Evolutionary conservation across 1,139 yeast species (phyloP).

Genomic region (Sporopachydermia cereana): DNA sequence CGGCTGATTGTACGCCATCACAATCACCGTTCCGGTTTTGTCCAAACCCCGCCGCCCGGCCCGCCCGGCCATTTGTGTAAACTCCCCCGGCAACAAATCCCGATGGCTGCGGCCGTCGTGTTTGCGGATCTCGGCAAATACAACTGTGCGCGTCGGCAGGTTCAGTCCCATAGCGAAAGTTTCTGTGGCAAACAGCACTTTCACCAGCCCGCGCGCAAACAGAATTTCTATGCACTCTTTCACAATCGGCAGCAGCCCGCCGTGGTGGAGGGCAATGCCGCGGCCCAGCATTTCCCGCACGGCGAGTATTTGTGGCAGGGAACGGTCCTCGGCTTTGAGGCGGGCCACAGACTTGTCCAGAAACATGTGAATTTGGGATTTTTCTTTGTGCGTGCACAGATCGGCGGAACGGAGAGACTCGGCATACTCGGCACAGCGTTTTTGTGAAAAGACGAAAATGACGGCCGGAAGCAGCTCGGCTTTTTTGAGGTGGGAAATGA

Average conservation of each 20-base stretch:
- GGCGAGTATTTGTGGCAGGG: constrained; percentile 78
- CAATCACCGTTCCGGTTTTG: constrained; percentile 88
- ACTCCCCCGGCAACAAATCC: constrained; percentile 84
- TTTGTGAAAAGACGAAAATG: constrained; percentile 84
- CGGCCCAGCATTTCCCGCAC: constrained; percentile 74
- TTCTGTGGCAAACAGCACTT: constrained; percentile 92
- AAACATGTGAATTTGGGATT: constrained; percentile 86
- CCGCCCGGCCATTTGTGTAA: constrained; percentile 98
- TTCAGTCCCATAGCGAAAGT: constrained; percentile 98
- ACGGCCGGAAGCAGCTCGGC: constrained; percentile 79
- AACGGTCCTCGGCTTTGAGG: constrained; percentile 83
- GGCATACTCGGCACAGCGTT: constrained; percentile 88
- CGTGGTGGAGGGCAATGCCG: constrained; percentile 96
- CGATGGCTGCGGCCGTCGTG: constrained; percentile 85
- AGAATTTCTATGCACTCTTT: constrained; percentile 91
- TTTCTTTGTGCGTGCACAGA: constrained; percentile 72
- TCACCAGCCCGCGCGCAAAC: constrained; percentile 75
- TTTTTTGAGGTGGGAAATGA: constrained; percentile 62
- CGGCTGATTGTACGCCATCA: constrained; percentile 75
- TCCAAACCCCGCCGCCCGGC: constrained; percentile 98
- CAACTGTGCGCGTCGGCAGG: constrained; percentile 94
- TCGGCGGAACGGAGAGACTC: constrained; percentile 63
- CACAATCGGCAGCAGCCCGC: constrained; percentile 90
- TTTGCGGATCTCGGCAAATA: constrained; percentile 72
- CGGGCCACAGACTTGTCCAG: constrained; percentile 82